Percentiles rank a stretch among this genome's conserved stretches.
phyloP scores from a whole-genome alignment of 106 monocot species.

The Vanilla planifolia region DNA sequence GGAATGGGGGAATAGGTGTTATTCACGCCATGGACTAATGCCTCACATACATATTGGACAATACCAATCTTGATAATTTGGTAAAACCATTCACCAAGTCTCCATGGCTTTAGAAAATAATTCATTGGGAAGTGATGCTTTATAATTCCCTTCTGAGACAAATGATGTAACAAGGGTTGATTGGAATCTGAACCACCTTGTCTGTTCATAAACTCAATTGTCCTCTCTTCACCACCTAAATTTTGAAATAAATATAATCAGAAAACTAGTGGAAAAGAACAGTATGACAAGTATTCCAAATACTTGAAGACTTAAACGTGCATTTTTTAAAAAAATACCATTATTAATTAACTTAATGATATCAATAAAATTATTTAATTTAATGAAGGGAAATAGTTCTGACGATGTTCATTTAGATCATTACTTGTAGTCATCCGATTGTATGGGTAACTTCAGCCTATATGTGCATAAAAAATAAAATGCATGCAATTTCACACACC shows the following conservation, averaged over 20 bases:
- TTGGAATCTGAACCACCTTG: conserved; percentile 56
- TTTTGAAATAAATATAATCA: conserved; percentile 11
- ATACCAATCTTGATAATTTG: conserved; percentile 84
- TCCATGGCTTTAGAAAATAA: conserved; percentile 78
- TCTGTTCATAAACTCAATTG: conserved; percentile 82
- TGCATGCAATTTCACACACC: too few relatives aligned
- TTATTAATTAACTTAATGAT: too few relatives aligned
- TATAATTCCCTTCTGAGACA: conserved; percentile 60
- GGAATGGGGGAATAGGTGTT: not conserved
- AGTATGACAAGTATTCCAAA: too few relatives aligned
- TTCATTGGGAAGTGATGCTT: conserved; percentile 92
- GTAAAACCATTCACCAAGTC: conserved; percentile 67
- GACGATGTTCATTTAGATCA: too few relatives aligned
- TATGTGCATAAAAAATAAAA: too few relatives aligned
- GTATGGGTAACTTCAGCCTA: too few relatives aligned
- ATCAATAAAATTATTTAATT: too few relatives aligned
- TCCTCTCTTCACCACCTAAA: conserved; percentile 88
- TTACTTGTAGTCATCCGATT: too few relatives aligned
- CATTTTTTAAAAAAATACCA: too few relatives aligned
- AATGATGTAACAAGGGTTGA: conserved; percentile 40
- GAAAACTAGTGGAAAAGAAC: too few relatives aligned
- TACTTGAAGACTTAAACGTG: too few relatives aligned
- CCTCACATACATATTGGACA: conserved; percentile 81
- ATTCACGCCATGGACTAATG: not conserved
- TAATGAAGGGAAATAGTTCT: too few relatives aligned